A percentile compares a stretch with the other conserved stretches of the same genome.
phyloP scores from a whole-genome alignment of 2,329 filamentous ascomycete species.

The Apiospora koreana region DNA sequence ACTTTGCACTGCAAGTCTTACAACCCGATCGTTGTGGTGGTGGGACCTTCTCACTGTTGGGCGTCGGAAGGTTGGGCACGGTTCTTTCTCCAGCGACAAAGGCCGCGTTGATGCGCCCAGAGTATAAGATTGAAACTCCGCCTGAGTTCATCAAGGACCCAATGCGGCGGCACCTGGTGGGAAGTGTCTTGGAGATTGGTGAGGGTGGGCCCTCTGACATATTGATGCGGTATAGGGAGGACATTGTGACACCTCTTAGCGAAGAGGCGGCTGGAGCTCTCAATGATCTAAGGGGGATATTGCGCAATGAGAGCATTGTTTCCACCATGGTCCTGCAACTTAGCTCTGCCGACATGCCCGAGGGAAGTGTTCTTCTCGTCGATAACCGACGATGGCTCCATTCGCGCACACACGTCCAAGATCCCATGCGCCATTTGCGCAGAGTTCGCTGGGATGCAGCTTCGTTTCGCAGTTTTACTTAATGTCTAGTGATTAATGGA shows the following conservation, averaged over 20 bases:
- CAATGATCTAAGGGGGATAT: slow-evolving; percentile 23
- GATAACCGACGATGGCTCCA: slow-evolving; percentile 39
- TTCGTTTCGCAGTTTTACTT: slow-evolving; percentile 20
- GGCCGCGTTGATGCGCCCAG: slow-evolving; percentile 24
- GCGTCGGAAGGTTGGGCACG: slow-evolving; percentile 28
- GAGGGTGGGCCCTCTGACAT: slow-evolving; percentile 11
- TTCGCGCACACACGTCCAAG: slow-evolving; percentile 32
- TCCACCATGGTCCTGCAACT: slow-evolving; percentile 26
- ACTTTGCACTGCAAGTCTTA: slow-evolving; percentile 43
- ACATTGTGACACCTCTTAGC: slow-evolving; percentile 32
- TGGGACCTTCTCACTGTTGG: slow-evolving; percentile 41
- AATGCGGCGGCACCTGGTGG: background rate
- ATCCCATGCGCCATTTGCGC: slow-evolving; percentile 36
- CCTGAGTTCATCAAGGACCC: slow-evolving; percentile 36
- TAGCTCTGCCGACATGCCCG: slow-evolving; percentile 27
- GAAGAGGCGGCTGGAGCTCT: slow-evolving; percentile 25
- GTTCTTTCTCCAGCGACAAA: slow-evolving; percentile 27
- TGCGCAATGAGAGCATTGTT: slow-evolving; percentile 20
- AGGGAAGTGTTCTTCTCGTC: slow-evolving; percentile 31
- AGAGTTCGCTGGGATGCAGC: slow-evolving; percentile 36
- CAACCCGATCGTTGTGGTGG: slow-evolving; percentile 41
- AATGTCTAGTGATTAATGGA: too few relatives aligned
- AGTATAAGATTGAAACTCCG: slow-evolving; percentile 35
- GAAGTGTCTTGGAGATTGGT: slow-evolving; percentile 8
- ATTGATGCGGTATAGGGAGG: slow-evolving; percentile 32